These are phyloP conservation scores for Rhododendron kiyosumense DNA, from an alignment of 148 eudicot species.

Conservation along the genomic window DNA sequence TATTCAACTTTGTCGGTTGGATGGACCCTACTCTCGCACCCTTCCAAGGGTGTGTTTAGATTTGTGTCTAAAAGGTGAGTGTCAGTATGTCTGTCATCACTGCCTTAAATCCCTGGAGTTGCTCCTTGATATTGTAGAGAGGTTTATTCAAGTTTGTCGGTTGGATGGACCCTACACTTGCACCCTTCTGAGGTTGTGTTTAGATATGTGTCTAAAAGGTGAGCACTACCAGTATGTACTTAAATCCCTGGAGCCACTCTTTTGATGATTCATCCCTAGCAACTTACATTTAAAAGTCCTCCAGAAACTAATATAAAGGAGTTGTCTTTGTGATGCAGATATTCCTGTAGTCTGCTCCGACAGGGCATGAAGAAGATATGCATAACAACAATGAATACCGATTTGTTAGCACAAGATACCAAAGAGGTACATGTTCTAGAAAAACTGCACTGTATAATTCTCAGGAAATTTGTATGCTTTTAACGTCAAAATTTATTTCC, in stretches of 20 bases:
- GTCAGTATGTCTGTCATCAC: neutral
- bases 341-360: constrained; percentile 74
- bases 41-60: neutral
- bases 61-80: neutral
- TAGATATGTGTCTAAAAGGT: neutral
- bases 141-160: neutral
- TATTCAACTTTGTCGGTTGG: neutral
- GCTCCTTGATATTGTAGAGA: neutral
- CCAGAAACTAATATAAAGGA: neutral
- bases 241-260: neutral
- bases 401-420: constrained; percentile 35
- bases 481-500: constrained; percentile 23
- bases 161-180: neutral
- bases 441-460: constrained; percentile 4
- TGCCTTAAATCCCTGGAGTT: neutral
- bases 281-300: neutral
- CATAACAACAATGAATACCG: constrained; percentile 36
- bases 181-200: neutral
- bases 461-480: constrained; percentile 17
- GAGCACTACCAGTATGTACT: neutral
- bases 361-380: constrained; percentile 82
- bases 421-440: constrained; percentile 47
- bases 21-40: neutral
- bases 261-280: neutral
- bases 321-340: constrained; percentile 34